A percentile compares a stretch with the other conserved stretches of the same genome.
These are phyloP conservation scores for Darksidea phi DNA, from an alignment of 495 filamentous ascomycete genomes.

Conservation along the genomic window DNA sequence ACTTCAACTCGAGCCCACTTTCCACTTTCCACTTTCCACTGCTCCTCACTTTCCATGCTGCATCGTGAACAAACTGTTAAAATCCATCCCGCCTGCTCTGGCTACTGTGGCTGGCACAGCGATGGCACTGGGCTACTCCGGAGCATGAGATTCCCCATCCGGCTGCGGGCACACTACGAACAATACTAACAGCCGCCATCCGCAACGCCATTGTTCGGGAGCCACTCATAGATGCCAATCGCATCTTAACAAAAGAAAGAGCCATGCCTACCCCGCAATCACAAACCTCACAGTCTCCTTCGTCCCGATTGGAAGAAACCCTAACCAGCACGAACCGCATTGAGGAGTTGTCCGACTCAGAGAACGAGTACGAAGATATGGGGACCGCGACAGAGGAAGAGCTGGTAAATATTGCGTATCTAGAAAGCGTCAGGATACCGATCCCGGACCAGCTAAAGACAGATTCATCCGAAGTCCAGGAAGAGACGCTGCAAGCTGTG, in stretches of 20 bases:
- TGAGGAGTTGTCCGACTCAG: neutral
- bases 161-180: conserved; percentile 7
- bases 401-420: conserved; percentile 17
- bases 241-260: conserved; percentile 7
- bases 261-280: conserved; percentile 8
- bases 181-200: conserved; percentile 30
- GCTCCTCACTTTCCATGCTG: neutral
- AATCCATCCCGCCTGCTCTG: neutral
- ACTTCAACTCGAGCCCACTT: too few relatives aligned
- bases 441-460: conserved; percentile 71
- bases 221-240: conserved; percentile 27
- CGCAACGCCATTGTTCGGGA: conserved; percentile 24
- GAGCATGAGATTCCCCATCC: conserved; percentile 4
- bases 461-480: conserved; percentile 63
- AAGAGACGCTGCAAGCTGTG: conserved; percentile 64
- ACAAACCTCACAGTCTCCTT: conserved; percentile 2
- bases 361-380: conserved; percentile 33
- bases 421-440: conserved; percentile 50
- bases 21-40: too few relatives aligned
- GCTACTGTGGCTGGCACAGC: neutral
- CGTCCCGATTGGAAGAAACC: conserved; percentile 19
- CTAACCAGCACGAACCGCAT: conserved; percentile 24
- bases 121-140: neutral
- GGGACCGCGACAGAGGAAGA: conserved; percentile 3
- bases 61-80: neutral